Conservation (phyloP, 2,329 filamentous ascomycete species). For the Alternaria arbusti region DNA sequence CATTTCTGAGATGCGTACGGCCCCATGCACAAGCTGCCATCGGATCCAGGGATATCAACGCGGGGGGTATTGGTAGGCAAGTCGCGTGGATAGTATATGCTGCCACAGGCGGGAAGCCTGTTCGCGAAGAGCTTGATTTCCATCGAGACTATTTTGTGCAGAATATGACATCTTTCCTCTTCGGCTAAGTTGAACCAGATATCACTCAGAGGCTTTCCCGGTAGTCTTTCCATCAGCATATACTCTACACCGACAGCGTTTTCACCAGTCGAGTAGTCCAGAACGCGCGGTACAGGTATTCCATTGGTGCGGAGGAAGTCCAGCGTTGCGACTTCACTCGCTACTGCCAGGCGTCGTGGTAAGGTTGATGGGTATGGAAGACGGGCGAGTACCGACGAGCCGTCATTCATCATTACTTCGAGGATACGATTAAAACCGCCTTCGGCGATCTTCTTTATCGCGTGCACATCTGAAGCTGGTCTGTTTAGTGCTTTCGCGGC, state of each 20-base stretch:
- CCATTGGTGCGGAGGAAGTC: constrained; percentile 36
- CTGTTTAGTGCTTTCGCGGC: constrained; percentile 24
- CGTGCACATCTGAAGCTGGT: constrained; percentile 20
- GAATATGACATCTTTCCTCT: constrained; percentile 23
- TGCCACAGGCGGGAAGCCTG: constrained; percentile 29
- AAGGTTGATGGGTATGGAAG: constrained; percentile 45
- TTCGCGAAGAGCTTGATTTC: constrained; percentile 28
- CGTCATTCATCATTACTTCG: constrained; percentile 36
- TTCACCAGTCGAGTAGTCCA: constrained; percentile 25
- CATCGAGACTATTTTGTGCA: constrained; percentile 24
- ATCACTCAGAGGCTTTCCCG: constrained; percentile 26
- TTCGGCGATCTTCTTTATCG: constrained; percentile 44
- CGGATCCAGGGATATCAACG: constrained; percentile 16
- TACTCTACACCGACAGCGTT: constrained; percentile 39
- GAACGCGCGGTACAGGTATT: constrained; percentile 32
- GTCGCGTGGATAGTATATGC: constrained; percentile 29
- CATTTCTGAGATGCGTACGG: constrained; percentile 23
- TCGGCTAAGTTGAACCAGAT: constrained; percentile 28
- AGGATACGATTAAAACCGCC: constrained; percentile 48
- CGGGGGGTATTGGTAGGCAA: constrained; percentile 4
- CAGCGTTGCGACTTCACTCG: constrained; percentile 50
- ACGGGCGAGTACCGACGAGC: constrained; percentile 35
- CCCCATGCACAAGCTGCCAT: constrained; percentile 28
- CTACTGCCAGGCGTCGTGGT: constrained; percentile 35
- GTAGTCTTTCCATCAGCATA: constrained; percentile 41